These are phyloP conservation scores for Daedaleopsis sinensis DNA, from an alignment of 768 basidiomycete genomes.

Conservation along the genomic window DNA sequence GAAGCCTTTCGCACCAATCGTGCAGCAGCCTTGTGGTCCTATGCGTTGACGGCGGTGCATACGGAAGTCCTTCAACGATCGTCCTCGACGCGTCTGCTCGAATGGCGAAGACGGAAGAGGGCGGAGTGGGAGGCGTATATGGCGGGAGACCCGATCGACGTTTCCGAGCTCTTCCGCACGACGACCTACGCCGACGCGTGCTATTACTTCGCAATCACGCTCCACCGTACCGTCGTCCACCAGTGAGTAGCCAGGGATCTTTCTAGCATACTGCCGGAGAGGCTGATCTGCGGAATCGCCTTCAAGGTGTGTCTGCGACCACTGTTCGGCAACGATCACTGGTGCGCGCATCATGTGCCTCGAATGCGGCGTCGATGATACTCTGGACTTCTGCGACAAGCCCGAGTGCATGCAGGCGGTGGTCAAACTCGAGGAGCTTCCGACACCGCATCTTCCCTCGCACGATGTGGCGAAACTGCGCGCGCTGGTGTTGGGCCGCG, in stretches of 20 bases:
- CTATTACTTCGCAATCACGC: too few species aligned
- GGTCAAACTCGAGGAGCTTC: conserved; percentile 2
- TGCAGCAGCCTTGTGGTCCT: conserved; percentile 35
- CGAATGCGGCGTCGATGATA: conserved; percentile 11
- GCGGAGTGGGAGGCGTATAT: conserved; percentile 32
- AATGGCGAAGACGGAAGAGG: conserved; percentile 35
- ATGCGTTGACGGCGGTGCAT: conserved; percentile 32
- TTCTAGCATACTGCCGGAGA: too few species aligned
- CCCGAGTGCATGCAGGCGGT: conserved; percentile 9
- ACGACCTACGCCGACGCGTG: not conserved
- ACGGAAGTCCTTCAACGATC: too few species aligned
- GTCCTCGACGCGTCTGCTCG: conserved; percentile 33
- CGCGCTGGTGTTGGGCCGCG: not conserved
- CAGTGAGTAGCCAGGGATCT: not conserved
- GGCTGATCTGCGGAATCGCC: too few species aligned
- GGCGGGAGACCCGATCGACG: conserved; percentile 12
- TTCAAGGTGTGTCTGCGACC: conserved; percentile 19
- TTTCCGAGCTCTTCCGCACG: not conserved
- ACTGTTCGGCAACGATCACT: conserved; percentile 17
- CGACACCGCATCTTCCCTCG: conserved; percentile 11
- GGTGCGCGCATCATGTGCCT: conserved; percentile 17
- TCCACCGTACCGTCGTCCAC: too few species aligned
- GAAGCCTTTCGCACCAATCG: conserved; percentile 27
- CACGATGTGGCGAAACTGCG: conserved; percentile 27
- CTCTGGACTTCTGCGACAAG: conserved; percentile 28